phyloP scores from a whole-genome alignment of 1,284 basidiomycete genomes.

The Tilletia horrida region DNA sequence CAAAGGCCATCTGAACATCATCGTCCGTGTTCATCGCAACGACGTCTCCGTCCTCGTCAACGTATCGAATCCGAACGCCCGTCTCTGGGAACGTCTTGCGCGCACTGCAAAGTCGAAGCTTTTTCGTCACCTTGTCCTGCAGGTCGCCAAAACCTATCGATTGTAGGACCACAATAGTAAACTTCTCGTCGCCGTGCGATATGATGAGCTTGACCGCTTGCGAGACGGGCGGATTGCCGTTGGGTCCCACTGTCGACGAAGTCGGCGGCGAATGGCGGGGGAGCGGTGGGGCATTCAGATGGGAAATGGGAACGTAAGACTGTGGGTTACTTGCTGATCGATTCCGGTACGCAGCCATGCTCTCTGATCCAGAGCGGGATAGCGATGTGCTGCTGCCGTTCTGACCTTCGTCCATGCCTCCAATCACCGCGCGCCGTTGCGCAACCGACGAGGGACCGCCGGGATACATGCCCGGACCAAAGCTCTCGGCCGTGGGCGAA shows the following conservation, averaged over 20 bases:
- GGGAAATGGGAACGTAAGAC: slow-evolving; percentile 28
- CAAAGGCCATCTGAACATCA: slow-evolving; percentile 52
- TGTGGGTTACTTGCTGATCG: slow-evolving; percentile 42
- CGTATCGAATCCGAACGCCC: slow-evolving; percentile 34
- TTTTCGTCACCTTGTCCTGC: slow-evolving; percentile 82
- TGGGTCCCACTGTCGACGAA: not conserved
- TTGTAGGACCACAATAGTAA: slow-evolving; percentile 81
- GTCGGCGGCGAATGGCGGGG: slow-evolving; percentile 18
- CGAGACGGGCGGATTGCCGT: slow-evolving; percentile 17
- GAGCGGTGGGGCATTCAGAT: slow-evolving; percentile 33
- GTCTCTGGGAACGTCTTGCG: slow-evolving; percentile 23
- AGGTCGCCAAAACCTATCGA: slow-evolving; percentile 74
- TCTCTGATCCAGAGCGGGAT: slow-evolving; percentile 32
- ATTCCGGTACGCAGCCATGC: slow-evolving; percentile 23
- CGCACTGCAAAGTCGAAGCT: slow-evolving; percentile 68
- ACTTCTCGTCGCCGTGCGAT: slow-evolving; percentile 81
- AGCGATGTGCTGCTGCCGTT: slow-evolving; percentile 13
- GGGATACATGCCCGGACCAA: not conserved
- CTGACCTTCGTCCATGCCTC: not conserved
- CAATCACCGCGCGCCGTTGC: not conserved
- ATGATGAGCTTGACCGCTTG: slow-evolving; percentile 59
- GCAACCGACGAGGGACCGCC: not conserved
- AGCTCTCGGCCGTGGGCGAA: not conserved
- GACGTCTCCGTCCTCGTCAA: slow-evolving; percentile 52
- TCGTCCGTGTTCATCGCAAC: slow-evolving; percentile 51